Evolutionary conservation across 2,329 filamentous ascomycete species (phyloP).

Genomic region (Amauroascus niger): DNA sequence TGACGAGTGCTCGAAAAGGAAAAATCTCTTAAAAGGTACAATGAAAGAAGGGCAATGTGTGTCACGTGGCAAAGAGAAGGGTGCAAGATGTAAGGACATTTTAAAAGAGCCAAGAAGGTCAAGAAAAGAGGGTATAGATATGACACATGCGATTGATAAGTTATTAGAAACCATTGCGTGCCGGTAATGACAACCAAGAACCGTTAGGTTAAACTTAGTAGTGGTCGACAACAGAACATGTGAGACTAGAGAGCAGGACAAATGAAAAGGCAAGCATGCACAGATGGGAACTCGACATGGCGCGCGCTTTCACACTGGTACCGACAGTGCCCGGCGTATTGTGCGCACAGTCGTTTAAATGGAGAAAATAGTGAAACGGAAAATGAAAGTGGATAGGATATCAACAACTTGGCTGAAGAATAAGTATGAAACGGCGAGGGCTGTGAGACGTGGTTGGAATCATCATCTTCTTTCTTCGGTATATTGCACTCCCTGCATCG

Average conservation of each 20-base stretch:
- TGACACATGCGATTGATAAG: neutral
- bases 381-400: neutral
- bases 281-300: neutral
- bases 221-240: neutral
- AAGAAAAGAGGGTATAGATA: conserved; percentile 1
- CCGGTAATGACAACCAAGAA: neutral
- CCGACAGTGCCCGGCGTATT: neutral
- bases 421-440: neutral
- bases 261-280: neutral
- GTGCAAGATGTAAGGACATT: neutral
- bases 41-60: neutral
- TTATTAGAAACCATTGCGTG: neutral
- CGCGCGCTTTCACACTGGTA: neutral
- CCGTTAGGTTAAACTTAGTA: neutral
- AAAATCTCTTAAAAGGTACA: neutral
- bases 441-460: neutral
- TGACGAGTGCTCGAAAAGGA: neutral
- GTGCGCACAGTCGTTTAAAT: neutral
- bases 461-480: conserved; percentile 38
- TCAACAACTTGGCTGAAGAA: neutral
- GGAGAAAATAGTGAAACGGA: neutral
- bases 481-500: conserved; percentile 45
- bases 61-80: neutral
- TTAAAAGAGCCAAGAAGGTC: neutral
- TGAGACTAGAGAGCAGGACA: neutral